These are phyloP conservation scores for Coniochaeta ligniaria DNA, from an alignment of 2,329 filamentous ascomycete species.

Conservation along the genomic window DNA sequence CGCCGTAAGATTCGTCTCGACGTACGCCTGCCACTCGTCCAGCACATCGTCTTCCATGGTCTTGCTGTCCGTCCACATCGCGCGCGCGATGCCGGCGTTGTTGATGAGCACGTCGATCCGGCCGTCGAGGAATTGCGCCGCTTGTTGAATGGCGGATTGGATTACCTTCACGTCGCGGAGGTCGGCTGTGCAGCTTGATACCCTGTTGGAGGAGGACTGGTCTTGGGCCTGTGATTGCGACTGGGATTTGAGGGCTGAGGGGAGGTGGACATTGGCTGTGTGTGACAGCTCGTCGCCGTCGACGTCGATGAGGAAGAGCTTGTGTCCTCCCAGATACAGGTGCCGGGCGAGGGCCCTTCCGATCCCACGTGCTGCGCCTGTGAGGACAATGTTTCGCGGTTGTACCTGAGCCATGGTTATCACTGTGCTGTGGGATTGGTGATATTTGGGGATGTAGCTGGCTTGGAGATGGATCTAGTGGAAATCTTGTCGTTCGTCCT, in stretches of 20 bases:
- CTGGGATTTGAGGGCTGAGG: constrained; percentile 4
- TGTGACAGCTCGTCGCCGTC: constrained; percentile 30
- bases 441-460: not conserved
- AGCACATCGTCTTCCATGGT: constrained; percentile 37
- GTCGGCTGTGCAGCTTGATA: constrained; percentile 24
- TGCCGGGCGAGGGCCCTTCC: constrained; percentile 34
- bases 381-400: constrained; percentile 8
- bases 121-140: constrained; percentile 26
- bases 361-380: constrained; percentile 35
- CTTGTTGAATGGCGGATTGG: constrained; percentile 23
- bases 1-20: constrained; percentile 39
- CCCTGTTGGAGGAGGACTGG: not conserved
- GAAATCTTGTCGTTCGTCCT: not conserved
- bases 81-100: constrained; percentile 26
- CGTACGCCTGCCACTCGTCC: constrained; percentile 35
- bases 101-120: constrained; percentile 31
- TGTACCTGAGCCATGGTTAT: not conserved
- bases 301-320: constrained; percentile 35
- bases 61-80: constrained; percentile 31
- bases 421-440: not conserved
- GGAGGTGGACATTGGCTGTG: constrained; percentile 21
- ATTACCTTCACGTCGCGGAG: constrained; percentile 29
- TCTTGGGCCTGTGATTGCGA: not conserved
- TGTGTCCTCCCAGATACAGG: constrained; percentile 31
- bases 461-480: not conserved